These are phyloP conservation scores for Astrothelium subdiscretum DNA, from an alignment of 495 filamentous ascomycete species.

Conservation along the genomic window DNA sequence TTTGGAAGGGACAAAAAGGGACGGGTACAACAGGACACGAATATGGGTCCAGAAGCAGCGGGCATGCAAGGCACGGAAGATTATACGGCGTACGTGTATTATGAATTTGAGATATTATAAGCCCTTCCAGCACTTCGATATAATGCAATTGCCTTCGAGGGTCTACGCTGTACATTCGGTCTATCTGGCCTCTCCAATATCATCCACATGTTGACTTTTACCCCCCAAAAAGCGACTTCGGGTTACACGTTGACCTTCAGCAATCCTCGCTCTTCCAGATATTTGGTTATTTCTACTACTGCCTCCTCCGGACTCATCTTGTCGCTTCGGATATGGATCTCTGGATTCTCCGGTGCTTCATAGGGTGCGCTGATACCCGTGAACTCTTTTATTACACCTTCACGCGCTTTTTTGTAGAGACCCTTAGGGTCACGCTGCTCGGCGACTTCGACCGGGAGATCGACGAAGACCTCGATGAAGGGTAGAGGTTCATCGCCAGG, in stretches of 20 bases:
- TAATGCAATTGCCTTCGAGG: not conserved
- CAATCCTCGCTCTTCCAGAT: slow-evolving; percentile 55
- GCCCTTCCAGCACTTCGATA: not conserved
- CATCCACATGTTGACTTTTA: not conserved
- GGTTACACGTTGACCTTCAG: slow-evolving; percentile 32
- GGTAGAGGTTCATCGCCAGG: slow-evolving; percentile 50
- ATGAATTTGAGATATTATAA: slow-evolving; percentile 69
- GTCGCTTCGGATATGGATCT: slow-evolving; percentile 72
- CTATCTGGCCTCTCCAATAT: not conserved
- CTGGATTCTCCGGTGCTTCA: slow-evolving; percentile 74
- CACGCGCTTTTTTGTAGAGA: slow-evolving; percentile 89
- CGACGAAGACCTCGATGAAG: slow-evolving; percentile 88
- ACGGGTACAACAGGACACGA: slow-evolving; percentile 72
- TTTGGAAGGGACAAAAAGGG: slow-evolving; percentile 92
- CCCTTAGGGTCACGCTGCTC: slow-evolving; percentile 95
- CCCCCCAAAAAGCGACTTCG: not conserved
- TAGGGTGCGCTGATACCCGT: slow-evolving; percentile 91
- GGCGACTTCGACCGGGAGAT: slow-evolving; percentile 79
- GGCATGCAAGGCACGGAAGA: slow-evolving; percentile 57
- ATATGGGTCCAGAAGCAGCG: slow-evolving; percentile 66
- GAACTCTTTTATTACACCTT: slow-evolving; percentile 91
- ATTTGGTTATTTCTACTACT: slow-evolving; percentile 68
- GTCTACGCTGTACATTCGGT: not conserved
- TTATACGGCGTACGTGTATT: slow-evolving; percentile 94
- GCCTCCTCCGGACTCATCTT: slow-evolving; percentile 73